Base-by-base conservation (phyloP, 345 rosid genomes). In the Bretschneidera sinensis region DNA sequence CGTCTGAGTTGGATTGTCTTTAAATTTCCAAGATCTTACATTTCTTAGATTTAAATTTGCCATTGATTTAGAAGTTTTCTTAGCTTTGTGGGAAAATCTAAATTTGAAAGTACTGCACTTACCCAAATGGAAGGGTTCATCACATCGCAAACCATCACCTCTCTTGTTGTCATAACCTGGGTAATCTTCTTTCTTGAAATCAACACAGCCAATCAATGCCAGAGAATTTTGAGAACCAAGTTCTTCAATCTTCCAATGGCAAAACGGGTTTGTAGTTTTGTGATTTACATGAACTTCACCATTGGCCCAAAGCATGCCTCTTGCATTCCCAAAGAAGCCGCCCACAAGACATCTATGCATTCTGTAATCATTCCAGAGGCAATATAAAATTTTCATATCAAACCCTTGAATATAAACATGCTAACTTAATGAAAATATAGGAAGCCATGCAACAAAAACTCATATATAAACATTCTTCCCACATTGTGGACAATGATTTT, bases 241-340 rank as follows among this genome's bases (percentile, higher is more conserved):
- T 63, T 76, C 80, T 66, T 56, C 67, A 2, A 85, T 73, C 43
- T 83, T 75, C 91, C 89, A 87, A 39, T 25, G 2, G 70, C 67
- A 71, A 65, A 64, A 85, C 16, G 89, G 91, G 39, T 24, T 17
- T 0, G 62, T 64, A 20, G 75, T 81, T 73, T 81, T 85, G 73
- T 87, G 91, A 50, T 71, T 72, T 11, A 87, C 84, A 63, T 85
- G 89, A 14, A 83, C 56, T 75, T 87, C 75, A 17, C 87, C 87
- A n/a, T n/a, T 0, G 15, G 50, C 68, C 55, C 62, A 62, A 20
- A 86, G 64, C 81, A 83, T 74, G 21, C 22, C 55, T 33, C 76
- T 74, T 33, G 88, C 84, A 62, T 70, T 66, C 53, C 22, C 51
- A 59, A 87, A 79, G 72, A 82, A 84, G 10, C 73, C 74, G 4